Conservation (phyloP, 129 eudicot genomes). For the Erigeron canadensis region DNA sequence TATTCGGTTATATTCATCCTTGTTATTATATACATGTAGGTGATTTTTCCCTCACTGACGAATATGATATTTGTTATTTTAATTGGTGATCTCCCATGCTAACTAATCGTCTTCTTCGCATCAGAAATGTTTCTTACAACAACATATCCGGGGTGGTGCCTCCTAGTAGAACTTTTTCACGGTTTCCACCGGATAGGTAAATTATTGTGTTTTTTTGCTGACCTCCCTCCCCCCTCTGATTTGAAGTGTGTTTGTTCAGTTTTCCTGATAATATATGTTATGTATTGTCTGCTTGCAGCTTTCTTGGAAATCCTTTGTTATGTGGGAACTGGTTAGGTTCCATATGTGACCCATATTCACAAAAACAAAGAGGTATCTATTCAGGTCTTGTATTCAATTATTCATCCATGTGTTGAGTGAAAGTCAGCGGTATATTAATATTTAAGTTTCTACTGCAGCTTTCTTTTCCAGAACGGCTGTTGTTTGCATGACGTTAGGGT, state of each 20-base stretch:
- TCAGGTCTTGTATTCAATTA: not conserved
- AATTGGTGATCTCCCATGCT: not conserved
- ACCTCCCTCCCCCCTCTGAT: not conserved
- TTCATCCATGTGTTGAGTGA: not conserved
- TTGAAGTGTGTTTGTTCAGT: not conserved
- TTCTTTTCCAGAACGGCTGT: constrained; percentile 55
- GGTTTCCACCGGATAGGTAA: constrained; percentile 76
- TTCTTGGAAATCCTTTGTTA: constrained; percentile 66
- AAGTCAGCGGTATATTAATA: not conserved
- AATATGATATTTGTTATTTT: not conserved
- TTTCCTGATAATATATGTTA: not conserved
- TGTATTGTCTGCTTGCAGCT: constrained; percentile 47
- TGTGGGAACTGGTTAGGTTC: constrained; percentile 92
- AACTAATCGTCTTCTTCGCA: constrained; percentile 12
- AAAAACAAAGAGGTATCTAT: constrained; percentile 52
- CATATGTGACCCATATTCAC: constrained; percentile 60
- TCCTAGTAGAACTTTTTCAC: constrained; percentile 53
- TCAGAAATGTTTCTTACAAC: constrained; percentile 79
- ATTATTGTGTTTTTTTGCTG: not conserved
- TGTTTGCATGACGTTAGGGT: constrained; percentile 64
- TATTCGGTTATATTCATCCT: not conserved
- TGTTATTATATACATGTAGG: not conserved
- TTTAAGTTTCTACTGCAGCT: constrained; percentile 33
- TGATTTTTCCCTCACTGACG: not conserved
- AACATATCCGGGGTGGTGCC: constrained; percentile 75